phyloP scores from a whole-genome alignment of 768 basidiomycete genomes.

The Omphalotus guepiniiformis region DNA sequence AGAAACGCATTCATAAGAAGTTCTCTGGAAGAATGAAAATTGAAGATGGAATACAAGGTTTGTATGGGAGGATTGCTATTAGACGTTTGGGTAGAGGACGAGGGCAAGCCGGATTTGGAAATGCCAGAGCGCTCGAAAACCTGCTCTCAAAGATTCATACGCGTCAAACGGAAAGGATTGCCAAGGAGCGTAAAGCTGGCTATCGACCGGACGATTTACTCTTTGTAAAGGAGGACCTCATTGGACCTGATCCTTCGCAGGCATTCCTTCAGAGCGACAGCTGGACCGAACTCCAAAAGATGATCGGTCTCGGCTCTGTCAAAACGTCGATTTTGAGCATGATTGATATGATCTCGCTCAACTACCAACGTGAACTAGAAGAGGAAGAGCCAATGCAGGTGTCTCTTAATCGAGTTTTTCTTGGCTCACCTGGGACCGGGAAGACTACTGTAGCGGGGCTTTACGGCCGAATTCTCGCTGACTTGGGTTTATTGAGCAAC shows the following conservation, averaged over 20 bases:
- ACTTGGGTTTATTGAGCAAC: slow-evolving; percentile 63
- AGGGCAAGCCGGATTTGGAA: slow-evolving; percentile 38
- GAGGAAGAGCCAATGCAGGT: slow-evolving; percentile 37
- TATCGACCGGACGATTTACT: slow-evolving; percentile 27
- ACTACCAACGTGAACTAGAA: slow-evolving; percentile 37
- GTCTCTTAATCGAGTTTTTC: slow-evolving; percentile 49
- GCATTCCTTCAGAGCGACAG: slow-evolving; percentile 27
- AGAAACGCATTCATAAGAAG: slow-evolving; percentile 30
- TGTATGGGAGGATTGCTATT: slow-evolving; percentile 37
- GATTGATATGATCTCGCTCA: slow-evolving; percentile 29
- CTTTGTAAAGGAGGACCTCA: slow-evolving; percentile 36
- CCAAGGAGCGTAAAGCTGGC: slow-evolving; percentile 25
- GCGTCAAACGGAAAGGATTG: slow-evolving; percentile 36
- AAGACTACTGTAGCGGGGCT: slow-evolving; percentile 68
- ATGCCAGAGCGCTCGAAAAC: slow-evolving; percentile 39
- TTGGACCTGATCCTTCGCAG: slow-evolving; percentile 39
- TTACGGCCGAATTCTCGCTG: slow-evolving; percentile 60
- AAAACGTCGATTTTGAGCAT: slow-evolving; percentile 34
- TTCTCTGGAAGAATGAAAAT: slow-evolving; percentile 33
- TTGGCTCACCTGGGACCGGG: slow-evolving; percentile 67
- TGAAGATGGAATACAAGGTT: slow-evolving; percentile 30
- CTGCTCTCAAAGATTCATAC: slow-evolving; percentile 30
- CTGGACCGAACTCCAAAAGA: slow-evolving; percentile 31
- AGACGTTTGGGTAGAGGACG: slow-evolving; percentile 37
- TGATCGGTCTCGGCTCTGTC: slow-evolving; percentile 33